Evolutionary conservation across 495 filamentous ascomycete genomes (phyloP), one percentile per base, ranked within the genome.

Genomic region (Emericellopsis terricola): DNA sequence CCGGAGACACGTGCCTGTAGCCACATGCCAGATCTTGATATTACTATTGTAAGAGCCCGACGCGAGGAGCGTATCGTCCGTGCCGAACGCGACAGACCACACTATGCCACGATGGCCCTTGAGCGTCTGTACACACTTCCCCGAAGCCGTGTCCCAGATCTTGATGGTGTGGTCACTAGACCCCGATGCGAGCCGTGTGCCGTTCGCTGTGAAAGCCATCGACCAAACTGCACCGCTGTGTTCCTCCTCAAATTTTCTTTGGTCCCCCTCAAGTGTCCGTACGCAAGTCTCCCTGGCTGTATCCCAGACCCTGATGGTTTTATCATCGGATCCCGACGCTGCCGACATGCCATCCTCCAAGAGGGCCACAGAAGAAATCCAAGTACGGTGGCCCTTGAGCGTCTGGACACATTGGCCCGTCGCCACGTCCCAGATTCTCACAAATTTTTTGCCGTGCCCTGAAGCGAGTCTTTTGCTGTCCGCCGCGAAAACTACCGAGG

Each of bases 1-100:
- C 17, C 11, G 31, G 10, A 34, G 8, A 18, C 32, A 34, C n/a
- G 3, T 13, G 2, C 18, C 32, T n/a, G 32, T 6, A 3, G 16
- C 32, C 15, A 10, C 15, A 23, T 34, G 4, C 32, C 32, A 34
- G 18, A 33, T 13, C 17, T 33, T 33, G 17, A 33, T 10, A 19
- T 7, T 23, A 11, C 9, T 1, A 3, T 34, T 19, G 11, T 1
- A 0, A 2, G 17, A 11, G 3, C 31, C n/a, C 23, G 31, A 21
- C 2, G 31, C 31, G 19, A 24, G 2, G 4, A 20, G 21, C 10
- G 3, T 11, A 19, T 13, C 32, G 7, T 23, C 32, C 15, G 32
- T 4, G 10, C 18, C 3, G 0, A 21, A 24, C 3, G 18, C 18
- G 10, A 23, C 21, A 3, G 11, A 21, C 11, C 8, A 2, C 20